Conservation (phyloP, 78 protist species). For the Tieghemostelium lacteum region DNA sequence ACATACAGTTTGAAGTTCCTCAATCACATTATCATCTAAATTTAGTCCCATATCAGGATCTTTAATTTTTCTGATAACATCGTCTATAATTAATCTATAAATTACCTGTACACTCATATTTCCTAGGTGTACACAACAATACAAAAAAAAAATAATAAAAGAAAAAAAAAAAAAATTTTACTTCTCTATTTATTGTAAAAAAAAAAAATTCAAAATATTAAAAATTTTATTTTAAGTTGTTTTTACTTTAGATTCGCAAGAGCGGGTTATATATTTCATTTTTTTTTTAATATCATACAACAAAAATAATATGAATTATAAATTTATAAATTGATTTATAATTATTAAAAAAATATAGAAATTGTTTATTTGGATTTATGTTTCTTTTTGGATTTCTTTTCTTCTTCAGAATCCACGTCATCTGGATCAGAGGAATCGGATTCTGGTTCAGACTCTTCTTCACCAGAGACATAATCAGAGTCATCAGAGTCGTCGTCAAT, state of each 20-base stretch:
- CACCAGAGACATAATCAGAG: slow-evolving; percentile 68
- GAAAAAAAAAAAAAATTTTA: neutral
- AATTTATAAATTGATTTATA: no score
- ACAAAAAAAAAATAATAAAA: neutral
- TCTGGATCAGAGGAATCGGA: neutral
- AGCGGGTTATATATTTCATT: no score
- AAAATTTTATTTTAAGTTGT: no score
- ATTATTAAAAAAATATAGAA: no score
- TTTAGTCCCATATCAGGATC: slow-evolving; percentile 1
- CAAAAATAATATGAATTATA: no score
- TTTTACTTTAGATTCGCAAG: no score
- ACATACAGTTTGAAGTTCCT: slow-evolving; percentile 47
- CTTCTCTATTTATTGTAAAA: neutral
- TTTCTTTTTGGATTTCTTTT: slow-evolving; percentile 38
- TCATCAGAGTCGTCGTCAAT: slow-evolving; percentile 61
- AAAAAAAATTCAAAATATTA: no score
- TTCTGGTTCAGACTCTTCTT: slow-evolving; percentile 11
- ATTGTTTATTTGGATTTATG: neutral
- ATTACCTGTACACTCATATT: slow-evolving; percentile 31
- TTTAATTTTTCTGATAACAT: slow-evolving; percentile 43
- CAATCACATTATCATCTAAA: slow-evolving; percentile 31
- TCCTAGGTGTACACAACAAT: neutral
- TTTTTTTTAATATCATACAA: no score
- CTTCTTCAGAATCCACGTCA: slow-evolving; percentile 29
- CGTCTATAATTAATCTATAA: slow-evolving; percentile 44